Conservation (phyloP, 129 eudicot genomes). For the Saposhnikovia divaricata region DNA sequence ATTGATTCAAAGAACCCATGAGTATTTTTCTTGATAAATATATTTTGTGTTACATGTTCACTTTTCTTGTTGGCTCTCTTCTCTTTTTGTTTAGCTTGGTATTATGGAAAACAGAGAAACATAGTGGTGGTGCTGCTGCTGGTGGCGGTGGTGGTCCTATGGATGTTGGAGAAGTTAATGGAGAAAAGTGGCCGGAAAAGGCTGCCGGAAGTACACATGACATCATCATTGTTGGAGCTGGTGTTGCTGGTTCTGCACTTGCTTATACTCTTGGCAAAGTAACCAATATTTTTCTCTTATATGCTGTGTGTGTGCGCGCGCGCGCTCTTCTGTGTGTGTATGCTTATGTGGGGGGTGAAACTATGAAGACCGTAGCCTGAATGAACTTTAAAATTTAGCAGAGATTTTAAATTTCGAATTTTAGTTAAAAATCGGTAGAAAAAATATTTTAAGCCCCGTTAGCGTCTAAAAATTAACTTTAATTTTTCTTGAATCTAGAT, state of each 20-base stretch:
- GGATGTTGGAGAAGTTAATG: neutral
- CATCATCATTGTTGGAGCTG: constrained; percentile 8
- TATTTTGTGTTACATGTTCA: neutral
- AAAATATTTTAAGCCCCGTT: too few relatives aligned
- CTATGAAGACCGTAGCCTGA: too few relatives aligned
- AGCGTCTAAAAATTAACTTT: too few relatives aligned
- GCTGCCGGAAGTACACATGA: neutral
- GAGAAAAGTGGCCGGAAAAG: neutral
- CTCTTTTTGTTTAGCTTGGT: neutral
- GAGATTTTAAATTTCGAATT: too few relatives aligned
- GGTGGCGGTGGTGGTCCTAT: neutral
- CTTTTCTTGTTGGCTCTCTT: neutral
- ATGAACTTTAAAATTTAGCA: too few relatives aligned
- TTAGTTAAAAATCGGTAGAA: too few relatives aligned
- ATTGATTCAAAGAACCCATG: neutral
- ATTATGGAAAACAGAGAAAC: neutral
- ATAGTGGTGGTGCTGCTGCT: neutral
- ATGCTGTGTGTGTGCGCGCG: neutral
- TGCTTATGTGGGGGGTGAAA: too few relatives aligned
- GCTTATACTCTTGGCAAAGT: constrained; percentile 6
- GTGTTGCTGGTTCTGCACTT: constrained; percentile 5
- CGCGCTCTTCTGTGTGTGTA: too few relatives aligned
- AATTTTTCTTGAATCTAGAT: too few relatives aligned
- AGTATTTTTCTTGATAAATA: neutral
- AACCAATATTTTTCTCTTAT: neutral